Base-by-base conservation (phyloP, 2,329 filamentous ascomycete genomes). In the Neopestalotiopsis rosae region DNA sequence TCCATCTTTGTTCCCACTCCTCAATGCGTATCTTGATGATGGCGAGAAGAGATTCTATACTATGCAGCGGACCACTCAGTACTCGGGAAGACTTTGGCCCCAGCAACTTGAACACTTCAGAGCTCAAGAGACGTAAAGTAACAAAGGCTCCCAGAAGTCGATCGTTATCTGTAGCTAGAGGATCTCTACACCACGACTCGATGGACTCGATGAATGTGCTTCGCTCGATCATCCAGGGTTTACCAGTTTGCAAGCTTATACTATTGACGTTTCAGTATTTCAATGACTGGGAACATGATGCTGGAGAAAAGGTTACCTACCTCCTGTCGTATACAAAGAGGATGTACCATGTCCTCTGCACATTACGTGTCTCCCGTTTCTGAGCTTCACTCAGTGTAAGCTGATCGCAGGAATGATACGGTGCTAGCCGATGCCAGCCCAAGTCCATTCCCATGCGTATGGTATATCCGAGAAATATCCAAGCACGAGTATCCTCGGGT, bases 181-280 rank as follows among this genome's bases (percentile, higher is more conserved):
- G 69, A 30, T 79, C 74, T 9, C 71, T 72, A 70, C 79, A 77
- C 81, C 81, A 83, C 13, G 71, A 72, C 20, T 78, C 76, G 6
- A 76, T 72, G n/a, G 79, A 77, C 32, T 77, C 76, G 61, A 83
- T 79, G 62, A 82, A 77, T 17, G 77, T 74, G 56, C 75, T 79
- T 13, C 78, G 73, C 42, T 81, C 80, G 30, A 82, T 81, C 81
- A 83, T 83, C 74, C 78, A 82, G 0, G 81, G 81, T 63, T 80
- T 82, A 4, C 81, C 81, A 0, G 80, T 77, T 68, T 83, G 81
- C 4, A 83, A 67, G 58, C 81, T 82, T 58, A 83, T 77, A 65
- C 81, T 82, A 34, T 49, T 17, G 10, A 2, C 14, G 3, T 4
- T 17, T 28, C 5, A 30, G 13, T 14, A 14, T 14, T 14, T 20